Evolutionary conservation across 176 grass and related monocot genomes (phyloP).

Genomic region (Oropetium thomaeum): DNA sequence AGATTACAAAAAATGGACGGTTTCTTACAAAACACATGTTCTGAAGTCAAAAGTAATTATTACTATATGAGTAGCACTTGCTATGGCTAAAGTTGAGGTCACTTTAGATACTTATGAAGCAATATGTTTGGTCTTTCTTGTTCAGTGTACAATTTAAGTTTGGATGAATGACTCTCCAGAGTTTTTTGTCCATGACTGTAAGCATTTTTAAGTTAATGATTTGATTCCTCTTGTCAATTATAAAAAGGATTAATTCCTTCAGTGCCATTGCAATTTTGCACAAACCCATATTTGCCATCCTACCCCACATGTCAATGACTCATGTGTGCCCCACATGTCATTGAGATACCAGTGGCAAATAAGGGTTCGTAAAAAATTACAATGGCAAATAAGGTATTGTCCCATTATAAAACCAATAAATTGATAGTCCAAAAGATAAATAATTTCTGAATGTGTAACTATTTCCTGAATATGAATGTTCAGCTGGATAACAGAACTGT

Average conservation of each 20-base stretch:
- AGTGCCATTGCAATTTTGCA: too few species aligned
- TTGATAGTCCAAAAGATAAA: neutral
- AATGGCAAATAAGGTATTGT: too few species aligned
- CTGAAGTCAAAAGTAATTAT: constrained; percentile 6
- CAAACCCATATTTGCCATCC: too few species aligned
- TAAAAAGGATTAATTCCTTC: too few species aligned
- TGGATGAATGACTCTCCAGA: neutral
- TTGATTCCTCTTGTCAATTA: neutral
- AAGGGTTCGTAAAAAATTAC: too few species aligned
- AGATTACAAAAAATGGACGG: neutral
- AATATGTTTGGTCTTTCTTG: neutral
- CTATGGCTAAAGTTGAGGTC: neutral
- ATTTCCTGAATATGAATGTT: neutral
- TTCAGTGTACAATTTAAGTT: neutral
- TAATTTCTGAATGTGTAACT: neutral
- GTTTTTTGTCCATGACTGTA: neutral
- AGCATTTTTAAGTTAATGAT: constrained; percentile 2
- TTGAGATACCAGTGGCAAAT: too few species aligned
- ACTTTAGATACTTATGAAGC: constrained; percentile 16
- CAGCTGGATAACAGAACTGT: neutral
- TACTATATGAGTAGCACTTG: neutral
- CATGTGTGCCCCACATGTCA: too few species aligned
- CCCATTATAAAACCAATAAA: constrained; percentile 1
- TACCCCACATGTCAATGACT: too few species aligned
- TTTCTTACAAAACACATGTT: neutral